Base-by-base conservation (phyloP, 257 asterid genomes). In the Lithospermum erythrorhizon region DNA sequence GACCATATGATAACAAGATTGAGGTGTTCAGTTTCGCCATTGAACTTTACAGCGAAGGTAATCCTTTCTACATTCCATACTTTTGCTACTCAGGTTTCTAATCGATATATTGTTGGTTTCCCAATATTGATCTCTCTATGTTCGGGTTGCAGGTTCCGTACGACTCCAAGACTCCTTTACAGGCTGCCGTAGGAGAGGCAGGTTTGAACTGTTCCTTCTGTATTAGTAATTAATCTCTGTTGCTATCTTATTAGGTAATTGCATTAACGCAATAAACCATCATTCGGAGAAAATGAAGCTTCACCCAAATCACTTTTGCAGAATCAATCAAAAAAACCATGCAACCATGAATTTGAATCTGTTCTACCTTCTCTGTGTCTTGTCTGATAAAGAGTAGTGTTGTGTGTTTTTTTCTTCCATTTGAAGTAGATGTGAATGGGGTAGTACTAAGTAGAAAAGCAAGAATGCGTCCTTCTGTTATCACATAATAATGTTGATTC, bases 11-110 rank as follows among this genome's bases (percentile, higher is more conserved):
- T 77, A 95, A 85, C 66, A 91, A 86, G 71, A 94, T 94, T 25
- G 98, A 91, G 64, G 87, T 91, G 47, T 88, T 81, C 78, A 91
- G 96, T 71, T 91, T 85, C 75, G 94, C 88, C n/a, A 86, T 91
- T 71, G 96, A 86, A 62, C 85, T 91, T 63, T 62, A 86, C 95
- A 4, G 83, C 88, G 19, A 86, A 86, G 96, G 98, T 91, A 16
- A 7, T 49, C 24, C 51, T 48, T 70, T 19, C 51, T 65, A 57
- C 62, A 65, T 55, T 49, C 22, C 64, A 61, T 29, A 61, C 48
- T 62, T 56, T 51, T 62, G 64, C 20, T 58, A 58, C 37, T 60
- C 64, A 47, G 59, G 49, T 11, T 41, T 41, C 49, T 41, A 41
- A 9, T 41, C 15, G 57, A 48, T 17, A 22, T 52, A 9, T 6